Conservation (phyloP, 305 asterid genomes). For the Fraxinus sp. region DNA sequence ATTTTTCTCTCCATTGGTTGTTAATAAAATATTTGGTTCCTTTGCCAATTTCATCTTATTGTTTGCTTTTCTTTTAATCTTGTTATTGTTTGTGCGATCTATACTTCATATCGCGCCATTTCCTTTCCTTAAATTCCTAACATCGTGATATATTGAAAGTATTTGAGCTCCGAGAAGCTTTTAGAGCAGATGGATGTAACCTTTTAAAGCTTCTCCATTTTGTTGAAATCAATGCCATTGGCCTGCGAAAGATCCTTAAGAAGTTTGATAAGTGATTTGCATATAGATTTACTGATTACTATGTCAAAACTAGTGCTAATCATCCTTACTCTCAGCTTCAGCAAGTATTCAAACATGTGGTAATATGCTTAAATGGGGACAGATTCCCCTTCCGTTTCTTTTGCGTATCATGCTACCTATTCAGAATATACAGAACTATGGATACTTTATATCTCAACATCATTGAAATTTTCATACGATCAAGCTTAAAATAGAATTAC, state of each 20-base stretch:
- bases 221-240: conserved; percentile 90
- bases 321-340: conserved; percentile 99
- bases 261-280: conserved; percentile 93
- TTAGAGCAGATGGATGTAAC: too few relatives aligned
- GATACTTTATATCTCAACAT: neutral
- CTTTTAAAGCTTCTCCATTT: conserved; percentile 82
- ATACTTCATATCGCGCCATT: too few relatives aligned
- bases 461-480: neutral
- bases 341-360: conserved; percentile 99
- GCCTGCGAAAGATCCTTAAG: conserved; percentile 90
- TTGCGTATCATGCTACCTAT: conserved; percentile 15
- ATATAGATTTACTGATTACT: conserved; percentile 84
- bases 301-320: conserved; percentile 91
- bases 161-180: too few relatives aligned
- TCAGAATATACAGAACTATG: neutral
- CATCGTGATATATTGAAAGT: too few relatives aligned
- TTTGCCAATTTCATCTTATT: too few relatives aligned
- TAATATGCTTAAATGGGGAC: conserved; percentile 37
- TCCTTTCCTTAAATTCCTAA: too few relatives aligned
- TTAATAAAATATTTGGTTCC: too few relatives aligned
- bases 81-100: too few relatives aligned
- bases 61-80: too few relatives aligned
- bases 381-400: conserved; percentile 15
- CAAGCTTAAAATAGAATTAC: too few relatives aligned
- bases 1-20: too few relatives aligned